Evolutionary conservation across 345 rosid species (phyloP), one percentile per base, ranked within the genome.

Genomic region (Arabis hirsuta): DNA sequence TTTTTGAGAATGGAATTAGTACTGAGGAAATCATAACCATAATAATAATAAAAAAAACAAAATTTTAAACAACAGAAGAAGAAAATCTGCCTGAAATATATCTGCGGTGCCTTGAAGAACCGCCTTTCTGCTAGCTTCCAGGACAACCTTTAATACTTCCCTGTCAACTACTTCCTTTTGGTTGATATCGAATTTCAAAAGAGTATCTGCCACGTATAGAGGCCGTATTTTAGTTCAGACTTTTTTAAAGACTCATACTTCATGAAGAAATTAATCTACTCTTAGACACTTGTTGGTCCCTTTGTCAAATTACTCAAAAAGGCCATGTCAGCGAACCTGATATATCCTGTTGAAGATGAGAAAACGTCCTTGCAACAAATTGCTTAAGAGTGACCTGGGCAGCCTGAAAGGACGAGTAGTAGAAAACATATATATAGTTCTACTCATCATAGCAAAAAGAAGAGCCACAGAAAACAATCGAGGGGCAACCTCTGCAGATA

Each of bases 21-120:
- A 55, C 36, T 34, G 51, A 59, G 64, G 24, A 65, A 57, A 42
- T 41, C 12, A 50, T 7, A 4, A 55, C 60, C 51, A 55, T 14
- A 65, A 20, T 14, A 32, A 27, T n/a, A n/a, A n/a, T 22, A n/a
- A 13, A 36, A 8, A 39, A 32, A 6, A n/a, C n/a, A 65, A 57
- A 19, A 60, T 27, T 10, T 41, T 42, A 24, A 26, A 8, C 41
- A 41, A 56, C 45, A 64, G 62, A 68, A 62, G 56, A 13, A 24
- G 52, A 16, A 16, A 73, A 57, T 58, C 39, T 88, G 83, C 99
- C 98, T 86, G 71, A 61, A 96, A 83, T 73, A 85, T 78, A 83
- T 83, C 87, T 80, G 85, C 75, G 80, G 90, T 87, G 86, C 99
- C 99, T 77, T 92, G 89, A 74, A 96, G 89, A 70, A 92, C 83